phyloP scores from a whole-genome alignment of 2,329 filamentous ascomycete species.

The Trichoderma brevicompactum region DNA sequence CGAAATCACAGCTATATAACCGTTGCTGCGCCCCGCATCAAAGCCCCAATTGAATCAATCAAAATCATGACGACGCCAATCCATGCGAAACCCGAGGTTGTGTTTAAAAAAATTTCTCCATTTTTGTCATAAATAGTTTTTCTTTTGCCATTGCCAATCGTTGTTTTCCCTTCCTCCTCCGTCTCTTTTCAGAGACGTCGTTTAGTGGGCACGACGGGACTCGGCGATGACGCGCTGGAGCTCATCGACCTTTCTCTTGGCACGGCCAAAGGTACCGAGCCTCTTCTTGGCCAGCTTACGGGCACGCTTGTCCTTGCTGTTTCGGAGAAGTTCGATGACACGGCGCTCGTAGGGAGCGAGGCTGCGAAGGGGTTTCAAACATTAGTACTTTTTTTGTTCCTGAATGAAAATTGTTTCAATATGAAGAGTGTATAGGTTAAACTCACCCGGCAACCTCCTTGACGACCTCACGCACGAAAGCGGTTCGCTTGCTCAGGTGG shows the following conservation, averaged over 20 bases:
- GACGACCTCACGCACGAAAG: conserved; percentile 95
- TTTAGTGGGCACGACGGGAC: conserved; percentile 74
- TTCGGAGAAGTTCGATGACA: conserved; percentile 98
- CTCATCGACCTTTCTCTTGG: conserved; percentile 99
- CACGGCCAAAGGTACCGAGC: conserved; percentile 98
- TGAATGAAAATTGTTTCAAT: too few relatives aligned
- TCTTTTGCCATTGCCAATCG: conserved; percentile 2
- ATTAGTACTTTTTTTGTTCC: too few relatives aligned
- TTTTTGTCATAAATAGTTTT: background rate
- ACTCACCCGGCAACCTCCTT: conserved; percentile 96
- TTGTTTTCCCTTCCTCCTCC: background rate
- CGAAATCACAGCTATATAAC: conserved; percentile 36
- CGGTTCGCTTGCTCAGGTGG: conserved; percentile 93
- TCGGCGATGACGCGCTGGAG: conserved; percentile 98
- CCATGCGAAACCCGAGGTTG: conserved; percentile 39
- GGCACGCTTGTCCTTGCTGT: conserved; percentile 99
- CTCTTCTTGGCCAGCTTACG: conserved; percentile 99
- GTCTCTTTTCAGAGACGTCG: background rate
- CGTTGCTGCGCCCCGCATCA: conserved; percentile 17
- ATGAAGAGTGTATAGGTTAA: background rate
- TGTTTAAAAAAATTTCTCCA: conserved; percentile 1
- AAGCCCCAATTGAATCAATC: conserved; percentile 25
- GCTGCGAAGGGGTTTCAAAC: too few relatives aligned
- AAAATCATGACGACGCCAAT: conserved; percentile 45
- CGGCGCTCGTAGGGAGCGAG: conserved; percentile 96